These are phyloP conservation scores for Claviceps pusilla DNA, from an alignment of 2,329 filamentous ascomycete species.

Conservation along the genomic window DNA sequence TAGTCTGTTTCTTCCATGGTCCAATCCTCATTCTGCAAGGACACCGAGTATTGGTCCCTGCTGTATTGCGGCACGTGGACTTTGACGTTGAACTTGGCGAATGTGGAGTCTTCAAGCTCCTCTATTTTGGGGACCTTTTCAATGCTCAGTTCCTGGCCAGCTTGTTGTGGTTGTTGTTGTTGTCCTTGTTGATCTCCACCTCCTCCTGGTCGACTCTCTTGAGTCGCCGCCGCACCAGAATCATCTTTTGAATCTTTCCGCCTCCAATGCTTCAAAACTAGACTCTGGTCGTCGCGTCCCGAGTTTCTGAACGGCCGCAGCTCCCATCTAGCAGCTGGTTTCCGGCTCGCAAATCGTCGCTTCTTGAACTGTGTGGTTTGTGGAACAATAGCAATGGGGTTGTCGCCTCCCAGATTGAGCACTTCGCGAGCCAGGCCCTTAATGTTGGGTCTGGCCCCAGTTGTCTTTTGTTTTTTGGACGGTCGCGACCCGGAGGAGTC, in stretches of 20 bases:
- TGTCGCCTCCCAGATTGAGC: slow-evolving; percentile 49
- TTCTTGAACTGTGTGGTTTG: slow-evolving; percentile 46
- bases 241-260: slow-evolving; percentile 35
- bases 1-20: slow-evolving; percentile 90
- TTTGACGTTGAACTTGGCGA: slow-evolving; percentile 78
- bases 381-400: slow-evolving; percentile 51
- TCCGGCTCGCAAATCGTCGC: slow-evolving; percentile 36
- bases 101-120: slow-evolving; percentile 44
- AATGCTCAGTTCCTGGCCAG: neutral
- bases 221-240: slow-evolving; percentile 6
- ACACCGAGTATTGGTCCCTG: slow-evolving; percentile 69
- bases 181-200: neutral
- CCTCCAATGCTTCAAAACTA: slow-evolving; percentile 70
- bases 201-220: slow-evolving; percentile 13
- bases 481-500: slow-evolving; percentile 39
- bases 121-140: slow-evolving; percentile 11
- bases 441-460: slow-evolving; percentile 42
- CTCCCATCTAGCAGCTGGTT: slow-evolving; percentile 49
- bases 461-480: slow-evolving; percentile 60
- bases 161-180: neutral
- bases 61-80: slow-evolving; percentile 68
- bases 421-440: slow-evolving; percentile 52
- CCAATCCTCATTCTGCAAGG: slow-evolving; percentile 66
- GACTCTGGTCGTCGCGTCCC: slow-evolving; percentile 50
- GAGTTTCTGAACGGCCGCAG: slow-evolving; percentile 60